phyloP scores from a whole-genome alignment of 2,329 filamentous ascomycete species.

The Coniella lustricola region DNA sequence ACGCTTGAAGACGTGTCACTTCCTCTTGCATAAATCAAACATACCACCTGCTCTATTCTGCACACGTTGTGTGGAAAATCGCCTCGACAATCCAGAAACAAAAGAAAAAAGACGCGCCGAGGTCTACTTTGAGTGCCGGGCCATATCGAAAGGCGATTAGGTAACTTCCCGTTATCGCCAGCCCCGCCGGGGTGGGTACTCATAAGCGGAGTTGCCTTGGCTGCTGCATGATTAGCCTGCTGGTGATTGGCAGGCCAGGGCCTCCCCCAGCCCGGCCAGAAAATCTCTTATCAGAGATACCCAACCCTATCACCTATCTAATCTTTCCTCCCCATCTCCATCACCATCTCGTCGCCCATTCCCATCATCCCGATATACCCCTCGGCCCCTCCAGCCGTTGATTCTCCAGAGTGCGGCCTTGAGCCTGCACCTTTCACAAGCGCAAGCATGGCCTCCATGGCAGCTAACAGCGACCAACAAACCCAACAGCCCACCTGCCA shows the following conservation, averaged over 20 bases:
- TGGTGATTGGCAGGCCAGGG: neutral
- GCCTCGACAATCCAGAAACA: neutral
- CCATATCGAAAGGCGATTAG: neutral
- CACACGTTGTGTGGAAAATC: neutral
- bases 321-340: slow-evolving; percentile 5
- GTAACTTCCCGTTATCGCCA: neutral
- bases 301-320: slow-evolving; percentile 7
- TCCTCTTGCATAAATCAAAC: too few relatives aligned
- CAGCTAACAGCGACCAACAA: slow-evolving; percentile 48
- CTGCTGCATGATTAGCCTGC: neutral
- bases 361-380: neutral
- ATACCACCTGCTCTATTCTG: neutral
- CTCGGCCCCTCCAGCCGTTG: neutral
- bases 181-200: slow-evolving; percentile 1
- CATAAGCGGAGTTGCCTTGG: neutral
- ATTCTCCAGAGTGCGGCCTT: slow-evolving; percentile 3
- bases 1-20: too few relatives aligned
- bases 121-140: neutral
- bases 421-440: slow-evolving; percentile 6
- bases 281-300: slow-evolving; percentile 5
- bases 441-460: slow-evolving; percentile 42
- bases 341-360: slow-evolving; percentile 2
- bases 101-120: neutral
- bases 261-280: neutral
- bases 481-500: slow-evolving; percentile 85